phyloP scores from a whole-genome alignment of 495 filamentous ascomycete species.

The Amorphotheca resinae region DNA sequence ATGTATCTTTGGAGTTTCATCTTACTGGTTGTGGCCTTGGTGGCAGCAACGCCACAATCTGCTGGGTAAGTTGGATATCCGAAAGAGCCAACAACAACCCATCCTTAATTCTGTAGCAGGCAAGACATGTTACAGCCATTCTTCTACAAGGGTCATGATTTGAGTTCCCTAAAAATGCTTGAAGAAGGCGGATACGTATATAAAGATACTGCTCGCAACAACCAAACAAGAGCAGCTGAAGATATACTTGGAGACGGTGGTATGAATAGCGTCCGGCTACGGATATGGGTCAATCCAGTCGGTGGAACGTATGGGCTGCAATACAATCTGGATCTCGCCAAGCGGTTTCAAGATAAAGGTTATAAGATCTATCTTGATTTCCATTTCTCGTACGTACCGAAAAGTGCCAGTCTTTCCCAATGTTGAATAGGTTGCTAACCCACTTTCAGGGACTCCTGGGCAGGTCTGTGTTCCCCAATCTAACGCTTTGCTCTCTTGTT shows the following conservation, averaged over 20 bases:
- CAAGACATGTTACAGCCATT: neutral
- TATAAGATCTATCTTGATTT: slow-evolving; percentile 26
- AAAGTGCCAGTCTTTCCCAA: neutral
- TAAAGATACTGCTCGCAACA: slow-evolving; percentile 24
- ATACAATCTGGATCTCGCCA: slow-evolving; percentile 25
- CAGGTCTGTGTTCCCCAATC: slow-evolving; percentile 23
- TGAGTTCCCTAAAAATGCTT: slow-evolving; percentile 25
- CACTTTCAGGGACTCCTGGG: slow-evolving; percentile 23
- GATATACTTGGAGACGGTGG: slow-evolving; percentile 30
- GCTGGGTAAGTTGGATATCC: neutral
- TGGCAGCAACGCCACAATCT: neutral
- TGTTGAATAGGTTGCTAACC: neutral
- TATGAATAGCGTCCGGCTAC: slow-evolving; percentile 28
- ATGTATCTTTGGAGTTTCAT: neutral
- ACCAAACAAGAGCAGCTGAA: slow-evolving; percentile 26
- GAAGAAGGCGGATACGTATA: slow-evolving; percentile 25
- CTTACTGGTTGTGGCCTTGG: neutral
- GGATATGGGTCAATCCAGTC: slow-evolving; percentile 24
- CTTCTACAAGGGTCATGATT: slow-evolving; percentile 31
- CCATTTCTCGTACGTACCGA: slow-evolving; percentile 19
- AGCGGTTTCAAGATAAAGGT: slow-evolving; percentile 23
- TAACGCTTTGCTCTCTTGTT: no score
- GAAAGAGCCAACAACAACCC: neutral
- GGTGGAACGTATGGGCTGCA: slow-evolving; percentile 17
- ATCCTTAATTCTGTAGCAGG: neutral